These are phyloP conservation scores for Phylloporus scabripes DNA, from an alignment of 768 basidiomycete species.

Conservation along the genomic window DNA sequence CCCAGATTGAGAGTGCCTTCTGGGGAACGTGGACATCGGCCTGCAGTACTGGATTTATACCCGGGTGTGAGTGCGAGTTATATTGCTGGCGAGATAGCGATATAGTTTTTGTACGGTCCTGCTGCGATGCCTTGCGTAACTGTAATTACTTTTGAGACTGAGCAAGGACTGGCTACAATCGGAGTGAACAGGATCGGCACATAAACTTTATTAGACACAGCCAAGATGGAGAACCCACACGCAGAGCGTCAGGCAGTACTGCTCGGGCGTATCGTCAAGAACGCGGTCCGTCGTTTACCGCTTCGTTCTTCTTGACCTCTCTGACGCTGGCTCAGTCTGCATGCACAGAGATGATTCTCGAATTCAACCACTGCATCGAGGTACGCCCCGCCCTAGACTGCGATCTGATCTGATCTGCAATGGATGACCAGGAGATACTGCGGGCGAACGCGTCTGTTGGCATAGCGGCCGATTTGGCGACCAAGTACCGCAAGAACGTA, in stretches of 20 bases:
- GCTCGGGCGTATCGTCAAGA: conserved; percentile 86
- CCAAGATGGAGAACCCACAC: conserved; percentile 88
- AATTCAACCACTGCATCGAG: conserved; percentile 84
- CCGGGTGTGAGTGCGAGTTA: conserved; percentile 9
- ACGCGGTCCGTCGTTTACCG: conserved; percentile 51
- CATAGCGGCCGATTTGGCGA: conserved; percentile 75
- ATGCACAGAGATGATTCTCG: conserved; percentile 85
- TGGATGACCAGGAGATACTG: conserved; percentile 58
- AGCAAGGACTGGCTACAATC: conserved; percentile 7
- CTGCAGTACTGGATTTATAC: conserved; percentile 14
- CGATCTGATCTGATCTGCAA: background rate
- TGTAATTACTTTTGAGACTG: background rate
- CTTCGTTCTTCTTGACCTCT: background rate
- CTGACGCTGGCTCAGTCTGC: conserved; percentile 55
- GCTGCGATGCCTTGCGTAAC: conserved; percentile 10
- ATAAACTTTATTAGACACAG: background rate
- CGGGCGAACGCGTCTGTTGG: conserved; percentile 73
- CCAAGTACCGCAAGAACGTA: conserved; percentile 89
- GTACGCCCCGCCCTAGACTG: conserved; percentile 35
- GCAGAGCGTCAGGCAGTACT: conserved; percentile 89
- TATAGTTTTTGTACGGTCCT: conserved; percentile 9
- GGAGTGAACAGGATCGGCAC: background rate
- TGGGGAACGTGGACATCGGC: conserved; percentile 16
- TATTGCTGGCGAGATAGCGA: background rate
- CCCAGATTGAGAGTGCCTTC: conserved; percentile 24